A percentile compares a stretch with the other conserved stretches of the same genome.
phyloP scores from a whole-genome alignment of 2,329 filamentous ascomycete species.

The Apiospora aurea region DNA sequence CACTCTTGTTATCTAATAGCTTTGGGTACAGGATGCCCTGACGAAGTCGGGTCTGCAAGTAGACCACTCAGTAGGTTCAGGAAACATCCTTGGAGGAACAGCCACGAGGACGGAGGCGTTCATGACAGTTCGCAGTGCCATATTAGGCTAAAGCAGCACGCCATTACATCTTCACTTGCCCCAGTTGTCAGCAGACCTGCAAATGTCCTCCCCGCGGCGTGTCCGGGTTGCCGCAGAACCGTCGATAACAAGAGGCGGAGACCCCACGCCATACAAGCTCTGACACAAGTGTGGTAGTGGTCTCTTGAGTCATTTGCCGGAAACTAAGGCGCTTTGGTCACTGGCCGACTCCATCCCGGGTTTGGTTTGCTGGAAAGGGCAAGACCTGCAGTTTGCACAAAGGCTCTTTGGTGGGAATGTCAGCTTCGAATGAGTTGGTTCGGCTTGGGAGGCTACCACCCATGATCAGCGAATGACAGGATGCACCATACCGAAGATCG shows the following conservation, averaged over 20 bases:
- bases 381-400: background rate
- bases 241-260: background rate
- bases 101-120: background rate
- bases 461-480: background rate
- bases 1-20: background rate
- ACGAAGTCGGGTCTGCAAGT: background rate
- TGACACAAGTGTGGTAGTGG: background rate
- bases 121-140: background rate
- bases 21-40: background rate
- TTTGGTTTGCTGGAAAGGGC: conserved; percentile 7
- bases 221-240: background rate
- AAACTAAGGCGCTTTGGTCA: background rate
- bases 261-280: background rate
- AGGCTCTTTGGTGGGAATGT: background rate
- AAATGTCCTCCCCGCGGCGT: background rate
- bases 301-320: background rate
- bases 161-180: background rate
- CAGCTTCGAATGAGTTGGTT: conserved; percentile 5
- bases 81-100: background rate
- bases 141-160: background rate
- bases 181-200: background rate
- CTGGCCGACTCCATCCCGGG: background rate
- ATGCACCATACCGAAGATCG: background rate
- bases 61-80: background rate
- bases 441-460: background rate